Base-by-base conservation (phyloP, 345 rosid species). In the Gossypium rotundifolium region DNA sequence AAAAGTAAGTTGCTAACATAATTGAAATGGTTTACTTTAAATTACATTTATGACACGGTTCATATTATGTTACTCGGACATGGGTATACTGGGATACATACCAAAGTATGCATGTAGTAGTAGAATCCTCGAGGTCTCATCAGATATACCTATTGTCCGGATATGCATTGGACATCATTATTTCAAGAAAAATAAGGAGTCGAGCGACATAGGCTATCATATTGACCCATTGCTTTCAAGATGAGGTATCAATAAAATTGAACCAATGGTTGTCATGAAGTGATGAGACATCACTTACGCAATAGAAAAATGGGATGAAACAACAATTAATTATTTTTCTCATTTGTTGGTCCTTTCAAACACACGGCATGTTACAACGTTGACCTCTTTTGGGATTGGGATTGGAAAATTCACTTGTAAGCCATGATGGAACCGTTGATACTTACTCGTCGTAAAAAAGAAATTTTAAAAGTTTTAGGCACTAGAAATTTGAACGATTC, bases 1-100 rank as follows among this genome's bases (percentile, higher is more conserved):
- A n/a, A 89, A 91, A 89, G 93, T 87, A 81, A 61, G 65, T 59
- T 8, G 4, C 20, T 22, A 22, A 48, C 38, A 38, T 62, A 11
- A 44, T 20, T 45, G n/a, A 10, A 23, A 4, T 60, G 7, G 14
- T 10, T 55, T 13, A 13, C 3, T 71, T 72, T 0, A 72, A 22
- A 11, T 12, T 48, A 12, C 3, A 3, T 48, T 48, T 48, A 12
- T 48, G 7, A 33, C 7, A 1, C 1, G 40, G 40, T 33, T 33
- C 40, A 33, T 33, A 33, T 33, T 5, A 33, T 33, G 40, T 33
- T 33, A 5, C 40, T 33, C 40, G 5, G 40, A 33, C 40, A 5
- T 33, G 5, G 40, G 40, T 33, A 5, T 33, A 33, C 6, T 6
- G 6, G 6, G 38, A 33, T 33, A 33, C 6, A 33, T 33, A 33